Evolutionary conservation across 2,329 filamentous ascomycete genomes (phyloP), one percentile per base, ranked within the genome.

Genomic region (Alternaria sp.): DNA sequence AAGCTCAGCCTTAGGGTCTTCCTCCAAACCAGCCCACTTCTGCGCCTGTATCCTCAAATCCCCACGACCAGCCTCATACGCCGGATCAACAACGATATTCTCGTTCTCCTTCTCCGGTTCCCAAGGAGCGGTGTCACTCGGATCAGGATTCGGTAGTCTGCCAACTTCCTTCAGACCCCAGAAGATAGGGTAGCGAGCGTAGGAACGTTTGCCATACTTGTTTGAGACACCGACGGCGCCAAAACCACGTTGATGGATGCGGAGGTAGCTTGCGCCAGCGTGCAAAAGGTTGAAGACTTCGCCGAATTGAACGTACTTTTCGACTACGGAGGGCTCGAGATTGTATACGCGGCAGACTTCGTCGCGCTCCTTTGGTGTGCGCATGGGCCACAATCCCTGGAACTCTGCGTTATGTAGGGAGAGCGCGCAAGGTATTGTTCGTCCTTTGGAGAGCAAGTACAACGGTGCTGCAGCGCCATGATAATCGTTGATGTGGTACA

Each of bases 241-340:
- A 60, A 89, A 90, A 3, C 89, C 89, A 69, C 88, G 86, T 70
- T 91, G 89, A 68, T 90, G 88, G 19, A 90, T 81, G 61, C 89
- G 86, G 10, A 91, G 83, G 67, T 90, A 90, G 66, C 87, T 89
- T 19, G 87, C 87, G 58, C 86, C 89, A n/a, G 88, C 87, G 74
- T 91, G 89, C 7, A 91, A 81, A 57, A 91, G 81, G 73, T 91
- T 91, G 82, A 91, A 90, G 11, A 91, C 86, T 65, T 90, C 88
- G 49, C 89, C 89, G 67, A 90, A 91, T 66, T 91, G 89, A 8
- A 90, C 85, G 72, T 90, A 90, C 45, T 85, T 83, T 54, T 84
- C 82, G 9, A 87, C 88, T 32, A 87, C 79, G 9, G 88, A 83
- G 11, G 84, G 76, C 13, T 85, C 82, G 23, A 91, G 79, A 67